These are phyloP conservation scores for Didymella sp. DNA, from an alignment of 2,329 filamentous ascomycete species.

Conservation along the genomic window DNA sequence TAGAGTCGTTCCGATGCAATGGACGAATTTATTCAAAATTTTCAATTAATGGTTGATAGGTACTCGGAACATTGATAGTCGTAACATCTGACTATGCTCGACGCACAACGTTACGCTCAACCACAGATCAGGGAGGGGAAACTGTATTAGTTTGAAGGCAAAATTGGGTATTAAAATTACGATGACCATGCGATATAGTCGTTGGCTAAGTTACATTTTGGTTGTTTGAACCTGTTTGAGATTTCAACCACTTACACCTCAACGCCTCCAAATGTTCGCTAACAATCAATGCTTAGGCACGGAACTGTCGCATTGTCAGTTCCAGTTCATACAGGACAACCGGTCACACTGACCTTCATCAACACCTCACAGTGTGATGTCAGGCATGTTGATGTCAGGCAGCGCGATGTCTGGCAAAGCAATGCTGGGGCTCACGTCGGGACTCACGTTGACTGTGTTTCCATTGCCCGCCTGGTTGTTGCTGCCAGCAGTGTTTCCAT, in stretches of 20 bases:
- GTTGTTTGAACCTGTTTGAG: background rate
- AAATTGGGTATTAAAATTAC: too few relatives aligned
- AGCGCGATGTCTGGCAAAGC: slow-evolving; percentile 9
- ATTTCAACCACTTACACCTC: background rate
- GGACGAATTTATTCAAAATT: too few relatives aligned
- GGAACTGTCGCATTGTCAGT: slow-evolving; percentile 2
- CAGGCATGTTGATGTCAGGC: slow-evolving; percentile 10
- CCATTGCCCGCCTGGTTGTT: slow-evolving; percentile 17
- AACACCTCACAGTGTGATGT: slow-evolving; percentile 3
- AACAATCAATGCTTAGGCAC: slow-evolving; percentile 3
- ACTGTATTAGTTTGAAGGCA: too few relatives aligned
- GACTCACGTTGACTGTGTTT: slow-evolving; percentile 24
- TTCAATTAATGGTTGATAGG: too few relatives aligned
- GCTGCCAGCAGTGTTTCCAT: slow-evolving; percentile 17
- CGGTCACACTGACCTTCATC: slow-evolving; percentile 6
- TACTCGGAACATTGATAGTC: too few relatives aligned
- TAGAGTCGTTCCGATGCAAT: too few relatives aligned
- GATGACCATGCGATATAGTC: too few relatives aligned
- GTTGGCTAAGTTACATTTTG: too few relatives aligned
- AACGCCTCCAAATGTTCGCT: background rate
- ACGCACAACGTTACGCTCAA: too few relatives aligned
- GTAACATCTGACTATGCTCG: too few relatives aligned
- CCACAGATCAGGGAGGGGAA: too few relatives aligned
- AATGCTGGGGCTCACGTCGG: slow-evolving; percentile 10
- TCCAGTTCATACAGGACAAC: background rate